These are phyloP conservation scores for Chlorella variabilis DNA, from an alignment of 163 green algal species.

Conservation along the genomic window DNA sequence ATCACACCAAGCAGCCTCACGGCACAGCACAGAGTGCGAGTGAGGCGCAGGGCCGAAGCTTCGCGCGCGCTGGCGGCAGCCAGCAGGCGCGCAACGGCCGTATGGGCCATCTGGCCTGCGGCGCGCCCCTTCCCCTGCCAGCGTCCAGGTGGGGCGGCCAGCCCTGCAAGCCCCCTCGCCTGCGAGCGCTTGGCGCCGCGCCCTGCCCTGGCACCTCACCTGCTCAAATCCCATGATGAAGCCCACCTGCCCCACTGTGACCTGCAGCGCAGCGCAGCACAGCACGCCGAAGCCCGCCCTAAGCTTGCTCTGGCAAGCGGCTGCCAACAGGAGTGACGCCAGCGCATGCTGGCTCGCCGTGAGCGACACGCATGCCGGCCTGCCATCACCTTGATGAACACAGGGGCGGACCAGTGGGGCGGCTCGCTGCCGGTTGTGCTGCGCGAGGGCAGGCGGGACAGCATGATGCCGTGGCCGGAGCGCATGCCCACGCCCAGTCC, in stretches of 20 bases:
- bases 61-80: too few relatives aligned
- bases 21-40: too few relatives aligned
- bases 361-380: too few relatives aligned
- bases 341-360: too few relatives aligned
- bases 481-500: constrained; percentile 10
- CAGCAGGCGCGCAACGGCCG: too few relatives aligned
- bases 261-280: neutral
- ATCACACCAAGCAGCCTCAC: neutral
- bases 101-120: too few relatives aligned
- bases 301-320: too few relatives aligned
- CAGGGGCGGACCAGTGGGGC: constrained; percentile 21
- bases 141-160: too few relatives aligned
- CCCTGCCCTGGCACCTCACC: neutral
- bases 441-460: constrained; percentile 7
- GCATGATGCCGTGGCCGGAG: constrained; percentile 9
- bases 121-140: neutral
- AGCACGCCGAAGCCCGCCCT: neutral
- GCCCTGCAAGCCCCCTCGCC: too few relatives aligned
- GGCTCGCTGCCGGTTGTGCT: neutral
- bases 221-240: constrained; percentile 28
- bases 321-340: too few relatives aligned
- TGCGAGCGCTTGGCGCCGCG: too few relatives aligned
- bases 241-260: constrained; percentile 12
- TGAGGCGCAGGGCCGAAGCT: too few relatives aligned
- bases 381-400: constrained; percentile 3